phyloP scores from a whole-genome alignment of 2,329 filamentous ascomycete species.

The Pseudomassariella vexata region DNA sequence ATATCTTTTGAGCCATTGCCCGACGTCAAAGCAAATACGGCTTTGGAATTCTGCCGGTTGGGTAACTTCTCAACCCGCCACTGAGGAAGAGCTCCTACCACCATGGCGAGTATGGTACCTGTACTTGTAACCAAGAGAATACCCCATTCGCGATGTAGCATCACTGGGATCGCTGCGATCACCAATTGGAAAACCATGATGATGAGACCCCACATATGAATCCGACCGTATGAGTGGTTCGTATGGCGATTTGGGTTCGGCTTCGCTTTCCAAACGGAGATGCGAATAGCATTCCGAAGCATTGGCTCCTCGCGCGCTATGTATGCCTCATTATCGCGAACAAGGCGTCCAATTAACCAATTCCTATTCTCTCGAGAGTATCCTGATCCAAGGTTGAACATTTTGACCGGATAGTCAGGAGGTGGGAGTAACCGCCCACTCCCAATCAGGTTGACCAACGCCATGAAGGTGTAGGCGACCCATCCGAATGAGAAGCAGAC shows the following conservation, averaged over 20 bases:
- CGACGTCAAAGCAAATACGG: constrained; percentile 8
- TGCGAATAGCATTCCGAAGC: neutral
- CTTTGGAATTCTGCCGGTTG: constrained; percentile 1
- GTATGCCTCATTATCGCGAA: constrained; percentile 6
- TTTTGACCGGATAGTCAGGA: constrained; percentile 12
- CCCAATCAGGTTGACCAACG: constrained; percentile 11
- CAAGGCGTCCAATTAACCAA: constrained; percentile 9
- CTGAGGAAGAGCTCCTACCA: constrained; percentile 11
- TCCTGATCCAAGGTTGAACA: constrained; percentile 15
- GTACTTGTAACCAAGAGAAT: constrained; percentile 9
- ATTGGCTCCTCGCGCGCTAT: neutral
- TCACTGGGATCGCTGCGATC: constrained; percentile 9
- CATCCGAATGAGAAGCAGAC: constrained; percentile 19
- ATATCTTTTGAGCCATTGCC: constrained; percentile 12
- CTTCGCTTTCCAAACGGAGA: neutral
- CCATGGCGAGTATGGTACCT: constrained; percentile 6
- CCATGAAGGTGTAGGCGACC: constrained; percentile 14
- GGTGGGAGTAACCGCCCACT: constrained; percentile 12
- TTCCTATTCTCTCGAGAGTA: constrained; percentile 10
- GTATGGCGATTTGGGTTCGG: neutral
- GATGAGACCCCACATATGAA: constrained; percentile 3
- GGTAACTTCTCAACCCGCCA: constrained; percentile 16
- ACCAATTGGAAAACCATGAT: constrained; percentile 8
- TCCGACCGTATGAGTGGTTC: neutral
- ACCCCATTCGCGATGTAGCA: constrained; percentile 10